Percentiles rank a stretch among this genome's conserved stretches.
Conservation (phyloP, 441 rosid genomes). For the Erodium moschatum region DNA sequence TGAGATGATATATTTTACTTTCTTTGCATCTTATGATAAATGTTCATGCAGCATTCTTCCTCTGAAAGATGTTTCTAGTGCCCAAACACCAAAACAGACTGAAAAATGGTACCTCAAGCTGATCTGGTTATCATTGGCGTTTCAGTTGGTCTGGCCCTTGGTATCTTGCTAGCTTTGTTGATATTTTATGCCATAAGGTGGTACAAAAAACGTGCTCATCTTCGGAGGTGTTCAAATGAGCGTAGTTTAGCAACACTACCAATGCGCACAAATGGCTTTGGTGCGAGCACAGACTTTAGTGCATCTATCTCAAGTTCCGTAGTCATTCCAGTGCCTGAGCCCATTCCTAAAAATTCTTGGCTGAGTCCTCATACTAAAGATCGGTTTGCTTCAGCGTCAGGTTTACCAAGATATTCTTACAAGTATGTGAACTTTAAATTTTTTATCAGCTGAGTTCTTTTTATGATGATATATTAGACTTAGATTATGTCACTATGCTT, state of each 20-base stretch:
- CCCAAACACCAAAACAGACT: slow-evolving; percentile 29
- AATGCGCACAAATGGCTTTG: slow-evolving; percentile 58
- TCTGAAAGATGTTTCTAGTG: slow-evolving; percentile 40
- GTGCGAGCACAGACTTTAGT: slow-evolving; percentile 62
- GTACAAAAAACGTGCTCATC: slow-evolving; percentile 48
- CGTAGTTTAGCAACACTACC: slow-evolving; percentile 53
- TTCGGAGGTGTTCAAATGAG: slow-evolving; percentile 41
- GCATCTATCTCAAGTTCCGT: slow-evolving; percentile 42
- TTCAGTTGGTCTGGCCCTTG: slow-evolving; percentile 67
- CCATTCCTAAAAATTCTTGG: slow-evolving; percentile 41
- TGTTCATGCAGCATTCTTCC: slow-evolving; percentile 22
- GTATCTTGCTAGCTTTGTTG: slow-evolving; percentile 59
- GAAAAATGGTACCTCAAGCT: slow-evolving; percentile 43
- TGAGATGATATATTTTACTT: background rate
- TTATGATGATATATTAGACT: background rate
- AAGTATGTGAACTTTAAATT: slow-evolving; percentile 40
- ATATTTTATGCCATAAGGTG: slow-evolving; percentile 54
- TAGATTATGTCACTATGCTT: slow-evolving; percentile 4
- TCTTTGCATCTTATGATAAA: slow-evolving; percentile 21
- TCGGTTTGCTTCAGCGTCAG: slow-evolving; percentile 55
- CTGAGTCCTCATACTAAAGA: slow-evolving; percentile 62
- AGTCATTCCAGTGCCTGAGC: slow-evolving; percentile 24
- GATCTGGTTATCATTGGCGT: slow-evolving; percentile 56
- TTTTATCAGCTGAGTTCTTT: background rate
- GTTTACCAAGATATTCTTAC: slow-evolving; percentile 66